Base-by-base conservation (phyloP, 2,329 filamentous ascomycete species). In the Lachnum nothofagi region DNA sequence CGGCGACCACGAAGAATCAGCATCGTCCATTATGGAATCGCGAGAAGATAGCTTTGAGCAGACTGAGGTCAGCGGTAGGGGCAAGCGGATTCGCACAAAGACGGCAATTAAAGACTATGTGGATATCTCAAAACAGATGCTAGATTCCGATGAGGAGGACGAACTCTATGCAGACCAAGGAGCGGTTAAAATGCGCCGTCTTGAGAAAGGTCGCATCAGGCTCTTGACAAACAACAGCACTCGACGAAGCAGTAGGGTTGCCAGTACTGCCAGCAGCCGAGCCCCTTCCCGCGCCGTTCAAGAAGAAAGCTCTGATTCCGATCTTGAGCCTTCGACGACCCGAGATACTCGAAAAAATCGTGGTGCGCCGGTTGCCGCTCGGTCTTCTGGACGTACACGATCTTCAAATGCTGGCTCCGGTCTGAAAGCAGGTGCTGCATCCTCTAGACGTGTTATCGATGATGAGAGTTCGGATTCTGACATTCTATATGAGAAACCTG, bases 401-500 rank as follows among this genome's bases (percentile, higher is more conserved):
- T 62, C 60, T 35, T 20, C 52, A 19, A 50, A 44, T 25, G 37
- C 45, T 5, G 46, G 51, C n/a, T 46, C 45, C 8, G 1, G 37
- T 12, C 19, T 40, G n/a, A n/a, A n/a, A n/a, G n/a, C n/a, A n/a
- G n/a, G n/a, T n/a, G n/a, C n/a, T n/a, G n/a, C n/a, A n/a, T n/a
- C n/a, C n/a, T n/a, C n/a, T n/a, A n/a, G n/a, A n/a, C n/a, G n/a
- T n/a, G n/a, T n/a, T n/a, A n/a, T n/a, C n/a, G 38, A 54, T 14
- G 48, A 54, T 5, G 56, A 59, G n/a, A 60, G 53, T 38, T 64
- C 72, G 46, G 83, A 85, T 53, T 67, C 68, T 2, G 71, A 75
- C 1, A 68, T 67, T 19, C 69, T 80, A 49, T 78, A 86, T 34
- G 31, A 24, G 20, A 27, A 54, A 31, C 79, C 85, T 14, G 41